These are phyloP conservation scores for Bromus sterilis DNA, from an alignment of 176 grass and related monocot species.

Conservation along the genomic window DNA sequence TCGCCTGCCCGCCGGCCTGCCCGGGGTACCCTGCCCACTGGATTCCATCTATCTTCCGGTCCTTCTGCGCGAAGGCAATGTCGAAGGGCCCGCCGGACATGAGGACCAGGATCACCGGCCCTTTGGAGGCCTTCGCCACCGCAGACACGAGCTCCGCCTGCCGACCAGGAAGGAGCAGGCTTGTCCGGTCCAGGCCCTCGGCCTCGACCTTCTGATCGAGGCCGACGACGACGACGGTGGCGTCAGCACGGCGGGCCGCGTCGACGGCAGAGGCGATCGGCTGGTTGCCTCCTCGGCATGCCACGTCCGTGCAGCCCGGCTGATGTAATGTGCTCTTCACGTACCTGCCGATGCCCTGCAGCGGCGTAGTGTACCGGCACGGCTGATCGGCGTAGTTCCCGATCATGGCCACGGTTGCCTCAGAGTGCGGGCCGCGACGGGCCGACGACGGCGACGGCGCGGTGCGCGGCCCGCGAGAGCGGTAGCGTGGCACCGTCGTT, in stretches of 20 bases:
- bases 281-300: slow-evolving; percentile 38
- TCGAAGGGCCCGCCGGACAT: slow-evolving; percentile 68
- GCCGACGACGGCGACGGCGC: slow-evolving; percentile 47
- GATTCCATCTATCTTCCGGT: slow-evolving; percentile 42
- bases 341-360: slow-evolving; percentile 50
- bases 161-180: slow-evolving; percentile 57
- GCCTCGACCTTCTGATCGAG: slow-evolving; percentile 71
- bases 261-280: slow-evolving; percentile 36
- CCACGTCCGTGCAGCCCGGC: slow-evolving; percentile 55
- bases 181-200: slow-evolving; percentile 31
- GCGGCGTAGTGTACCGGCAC: slow-evolving; percentile 65
- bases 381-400: slow-evolving; percentile 79
- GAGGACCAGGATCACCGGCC: slow-evolving; percentile 51
- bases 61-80: slow-evolving; percentile 54
- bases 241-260: slow-evolving; percentile 33
- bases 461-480: background rate
- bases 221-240: slow-evolving; percentile 41
- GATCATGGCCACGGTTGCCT: slow-evolving; percentile 74
- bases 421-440: slow-evolving; percentile 67
- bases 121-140: slow-evolving; percentile 51
- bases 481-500: slow-evolving; percentile 36
- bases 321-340: slow-evolving; percentile 8
- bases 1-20: slow-evolving; percentile 68
- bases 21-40: slow-evolving; percentile 76
- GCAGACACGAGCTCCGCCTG: slow-evolving; percentile 68